Percentiles rank a stretch among this genome's conserved stretches.
Conservation (phyloP, 805 yeast species). For the Danielia oregonensis region DNA sequence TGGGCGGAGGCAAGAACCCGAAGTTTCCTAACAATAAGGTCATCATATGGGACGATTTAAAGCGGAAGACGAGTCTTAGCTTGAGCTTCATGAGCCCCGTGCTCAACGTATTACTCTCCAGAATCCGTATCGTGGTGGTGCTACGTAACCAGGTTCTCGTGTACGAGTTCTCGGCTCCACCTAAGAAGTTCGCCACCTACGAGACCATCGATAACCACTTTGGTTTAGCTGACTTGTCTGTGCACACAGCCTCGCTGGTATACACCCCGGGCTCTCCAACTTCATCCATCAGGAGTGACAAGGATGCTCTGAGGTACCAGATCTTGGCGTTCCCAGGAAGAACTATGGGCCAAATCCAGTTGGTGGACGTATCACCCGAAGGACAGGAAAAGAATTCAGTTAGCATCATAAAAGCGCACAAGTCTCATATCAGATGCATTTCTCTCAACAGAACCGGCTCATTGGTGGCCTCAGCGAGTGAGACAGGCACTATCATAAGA, state of each 20-base stretch:
- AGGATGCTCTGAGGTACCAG: conserved; percentile 32
- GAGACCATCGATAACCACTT: conserved; percentile 62
- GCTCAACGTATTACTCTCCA: conserved; percentile 66
- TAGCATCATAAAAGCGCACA: conserved; percentile 76
- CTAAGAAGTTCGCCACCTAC: conserved; percentile 57
- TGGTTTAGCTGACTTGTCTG: conserved; percentile 61
- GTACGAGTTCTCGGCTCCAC: conserved; percentile 79
- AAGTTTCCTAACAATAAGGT: conserved; percentile 74
- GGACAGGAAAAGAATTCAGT: conserved; percentile 63
- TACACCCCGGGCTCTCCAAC: conserved; percentile 4
- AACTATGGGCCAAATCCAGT: conserved; percentile 71
- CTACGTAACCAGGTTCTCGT: conserved; percentile 64
- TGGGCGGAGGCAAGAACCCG: conserved; percentile 86
- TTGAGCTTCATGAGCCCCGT: conserved; percentile 78
- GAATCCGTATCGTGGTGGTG: conserved; percentile 73
- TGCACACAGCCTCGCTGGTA: conserved; percentile 15
- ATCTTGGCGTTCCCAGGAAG: conserved; percentile 77
- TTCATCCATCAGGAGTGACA: conserved; percentile 5
- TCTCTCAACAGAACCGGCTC: conserved; percentile 62
- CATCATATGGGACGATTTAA: conserved; percentile 89
- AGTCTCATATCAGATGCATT: conserved; percentile 57
- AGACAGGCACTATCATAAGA: conserved; percentile 76
- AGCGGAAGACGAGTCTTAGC: conserved; percentile 65
- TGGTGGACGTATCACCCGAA: conserved; percentile 67
- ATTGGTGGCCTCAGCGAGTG: conserved; percentile 76